Evolutionary conservation across 306 rosid species (phyloP), one percentile per base, ranked within the genome.

Genomic region (Neltuma alba): DNA sequence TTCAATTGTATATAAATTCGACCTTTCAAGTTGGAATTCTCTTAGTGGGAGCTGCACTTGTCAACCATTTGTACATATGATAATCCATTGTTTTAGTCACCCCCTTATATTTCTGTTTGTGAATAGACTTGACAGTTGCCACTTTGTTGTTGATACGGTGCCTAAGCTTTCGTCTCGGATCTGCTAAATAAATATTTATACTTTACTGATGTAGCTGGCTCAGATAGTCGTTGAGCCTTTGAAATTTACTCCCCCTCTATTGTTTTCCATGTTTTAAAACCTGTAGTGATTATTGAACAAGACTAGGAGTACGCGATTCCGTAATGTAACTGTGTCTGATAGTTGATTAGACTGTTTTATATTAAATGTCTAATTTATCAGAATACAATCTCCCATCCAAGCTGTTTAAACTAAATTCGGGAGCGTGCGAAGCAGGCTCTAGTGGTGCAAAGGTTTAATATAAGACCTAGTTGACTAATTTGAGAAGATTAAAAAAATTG

Each of bases 1-100:
- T 86, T 85, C 61, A 86, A 87, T 68, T 94, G 97, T 92, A 87
- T 2, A 92, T 94, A 81, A 52, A 66, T 4, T 63, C 76, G 72
- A 81, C 85, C 76, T 86, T 82, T 30, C 57, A 80, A 72, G 76
- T 83, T 58, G 7, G 65, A 82, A 69, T 80, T 84, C 76, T 76
- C 82, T 64, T 82, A 61, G 21, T 85, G 91, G 89, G 85, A 74
- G 61, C 55, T 88, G 84, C 85, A 85, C 82, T 62, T 83, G 77
- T 70, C 82, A 73, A 82, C 60, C 79, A 34, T 78, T 54, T 88
- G 92, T 89, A 88, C 84, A 89, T 91, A 87, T 87, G 83, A 78
- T 85, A 82, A 80, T 88, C 84, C 89, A 58, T 74, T 86, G 87
- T 87, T 84, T 75, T n/a, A 61, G 33, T 79, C 75, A 41, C 79